Evolutionary conservation across 768 basidiomycete genomes (phyloP).

Genomic region (Dentipellis sp.): DNA sequence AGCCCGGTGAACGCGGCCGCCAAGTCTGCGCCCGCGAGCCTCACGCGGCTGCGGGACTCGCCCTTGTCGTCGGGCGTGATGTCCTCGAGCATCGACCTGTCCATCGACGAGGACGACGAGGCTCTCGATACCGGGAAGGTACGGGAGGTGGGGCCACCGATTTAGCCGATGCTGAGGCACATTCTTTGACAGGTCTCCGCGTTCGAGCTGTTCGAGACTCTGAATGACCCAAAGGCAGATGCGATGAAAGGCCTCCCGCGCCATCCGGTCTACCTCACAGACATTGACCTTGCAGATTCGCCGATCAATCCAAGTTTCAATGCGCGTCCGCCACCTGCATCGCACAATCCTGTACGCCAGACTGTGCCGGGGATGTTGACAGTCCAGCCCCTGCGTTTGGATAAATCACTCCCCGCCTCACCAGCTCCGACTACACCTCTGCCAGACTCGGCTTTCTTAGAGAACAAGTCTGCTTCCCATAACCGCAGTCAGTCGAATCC

Average conservation of each 20-base stretch:
- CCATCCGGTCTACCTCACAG: background rate
- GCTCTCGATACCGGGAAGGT: background rate
- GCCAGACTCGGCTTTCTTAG: background rate
- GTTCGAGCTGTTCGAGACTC: background rate
- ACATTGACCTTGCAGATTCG: background rate
- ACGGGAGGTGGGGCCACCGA: background rate
- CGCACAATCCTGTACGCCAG: constrained; percentile 7
- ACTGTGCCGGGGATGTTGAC: background rate
- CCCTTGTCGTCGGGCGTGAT: background rate
- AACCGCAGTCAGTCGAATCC: constrained; percentile 5
- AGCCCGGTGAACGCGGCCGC: constrained; percentile 35
- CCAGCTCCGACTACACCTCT: background rate
- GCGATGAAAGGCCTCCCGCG: background rate
- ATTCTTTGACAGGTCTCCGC: background rate
- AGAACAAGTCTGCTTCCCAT: background rate
- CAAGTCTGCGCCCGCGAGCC: constrained; percentile 26
- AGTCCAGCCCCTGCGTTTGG: constrained; percentile 1
- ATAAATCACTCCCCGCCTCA: constrained; percentile 11
- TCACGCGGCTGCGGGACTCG: constrained; percentile 10
- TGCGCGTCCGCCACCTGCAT: background rate
- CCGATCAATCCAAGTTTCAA: background rate
- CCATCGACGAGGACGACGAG: background rate
- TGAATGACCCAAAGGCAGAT: background rate
- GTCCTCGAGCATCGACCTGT: background rate
- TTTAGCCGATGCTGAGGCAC: background rate